Base-by-base conservation (phyloP, 129 eudicot species). In the Mikania micrantha region DNA sequence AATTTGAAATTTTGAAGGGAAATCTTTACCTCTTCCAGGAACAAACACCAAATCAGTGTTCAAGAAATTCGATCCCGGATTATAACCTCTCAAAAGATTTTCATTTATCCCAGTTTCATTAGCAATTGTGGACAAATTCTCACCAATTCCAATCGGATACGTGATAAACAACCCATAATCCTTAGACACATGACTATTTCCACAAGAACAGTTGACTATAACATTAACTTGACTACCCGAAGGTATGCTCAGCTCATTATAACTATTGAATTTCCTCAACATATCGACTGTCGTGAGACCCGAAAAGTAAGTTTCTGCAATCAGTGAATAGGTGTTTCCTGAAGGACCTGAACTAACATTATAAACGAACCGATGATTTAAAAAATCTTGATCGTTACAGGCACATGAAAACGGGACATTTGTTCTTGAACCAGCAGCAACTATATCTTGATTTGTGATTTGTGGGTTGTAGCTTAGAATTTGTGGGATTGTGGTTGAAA, bases 91-190 rank as follows among this genome's bases (percentile, higher is more conserved):
- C 87, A 91, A 76, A 73, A 83, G 13, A 76, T 71, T 58, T 38
- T 81, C 82, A 31, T 76, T 60, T 36, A 91, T 19, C 59, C 45
- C 67, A 39, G n/a, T 41, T 12, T 67, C 78, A 77, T 32, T 52
- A 25, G 90, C 87, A 35, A 91, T 49, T 4, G 82, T 67, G 32
- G 84, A 70, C 78, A 88, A 67, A 77, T 34, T 87, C 77, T 91
- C 83, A 25, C 87, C 90, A 21, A 59, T 60, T 16, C 77, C 66
- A 56, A 90, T 73, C 7, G 92, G 95, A 73, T 87, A 90, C 7
- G 90, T 85, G 6, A 83, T 56, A 31, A 87, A 87, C 78, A 91
- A 67, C 52, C 95, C 95, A 58, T 91, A 90, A 72, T 73, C 85
- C 63, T 73, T 79, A 1, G 90, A 80, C 13, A 85, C 93, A 24